Evolutionary conservation across 169 alveolate genomes (phyloP).

Genomic region (Amoebophrya sp.): DNA sequence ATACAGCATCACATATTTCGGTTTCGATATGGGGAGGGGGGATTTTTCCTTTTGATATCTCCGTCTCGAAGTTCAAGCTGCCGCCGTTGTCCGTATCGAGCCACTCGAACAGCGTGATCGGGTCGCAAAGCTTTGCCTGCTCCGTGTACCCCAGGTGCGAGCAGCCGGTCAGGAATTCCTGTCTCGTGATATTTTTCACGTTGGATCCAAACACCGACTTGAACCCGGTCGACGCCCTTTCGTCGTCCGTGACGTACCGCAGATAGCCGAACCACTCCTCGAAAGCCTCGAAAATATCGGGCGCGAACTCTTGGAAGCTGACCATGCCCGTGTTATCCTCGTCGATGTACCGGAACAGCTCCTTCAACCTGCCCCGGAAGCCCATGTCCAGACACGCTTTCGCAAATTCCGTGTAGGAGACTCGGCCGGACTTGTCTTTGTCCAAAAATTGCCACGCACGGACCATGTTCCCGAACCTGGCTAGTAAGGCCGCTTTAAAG

Average conservation of each 20-base stretch:
- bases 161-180: neutral
- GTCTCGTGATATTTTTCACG: neutral
- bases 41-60: too few relatives aligned
- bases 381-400: neutral
- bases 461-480: neutral
- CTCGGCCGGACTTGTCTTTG: neutral
- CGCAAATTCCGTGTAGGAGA: neutral
- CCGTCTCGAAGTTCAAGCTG: neutral
- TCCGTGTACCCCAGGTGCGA: neutral
- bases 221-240: neutral
- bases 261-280: neutral
- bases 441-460: neutral
- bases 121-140: neutral
- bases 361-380: neutral
- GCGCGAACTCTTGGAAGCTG: neutral
- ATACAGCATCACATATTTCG: too few relatives aligned
- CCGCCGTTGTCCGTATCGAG: neutral
- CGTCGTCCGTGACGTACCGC: neutral
- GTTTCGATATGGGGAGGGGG: too few relatives aligned
- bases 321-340: neutral
- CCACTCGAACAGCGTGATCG: neutral
- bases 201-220: neutral
- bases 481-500: neutral
- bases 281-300: neutral
- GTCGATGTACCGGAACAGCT: neutral